phyloP scores from a whole-genome alignment of 495 filamentous ascomycete genomes.

The Bacidia gigantensis region DNA sequence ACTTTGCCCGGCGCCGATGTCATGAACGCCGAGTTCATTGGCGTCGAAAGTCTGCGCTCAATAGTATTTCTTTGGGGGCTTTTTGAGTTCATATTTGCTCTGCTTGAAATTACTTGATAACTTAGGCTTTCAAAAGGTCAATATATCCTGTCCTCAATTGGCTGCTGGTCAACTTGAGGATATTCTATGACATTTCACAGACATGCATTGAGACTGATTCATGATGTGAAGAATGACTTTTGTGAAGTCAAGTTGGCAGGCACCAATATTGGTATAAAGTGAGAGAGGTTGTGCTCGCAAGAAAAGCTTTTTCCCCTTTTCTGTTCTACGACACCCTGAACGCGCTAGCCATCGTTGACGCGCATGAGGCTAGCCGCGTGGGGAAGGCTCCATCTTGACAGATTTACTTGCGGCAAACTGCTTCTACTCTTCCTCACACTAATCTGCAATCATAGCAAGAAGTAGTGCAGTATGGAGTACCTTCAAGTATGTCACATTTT shows the following conservation, averaged over 20 bases:
- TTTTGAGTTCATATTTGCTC: not conserved
- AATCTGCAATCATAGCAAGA: too few relatives aligned
- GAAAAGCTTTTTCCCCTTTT: not conserved
- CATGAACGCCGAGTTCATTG: slow-evolving; percentile 77
- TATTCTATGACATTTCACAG: too few relatives aligned
- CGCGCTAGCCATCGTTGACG: not conserved
- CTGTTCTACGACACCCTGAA: not conserved
- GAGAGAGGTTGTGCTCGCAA: not conserved
- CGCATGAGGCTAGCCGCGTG: not conserved
- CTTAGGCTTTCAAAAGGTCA: too few relatives aligned
- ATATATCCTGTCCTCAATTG: too few relatives aligned
- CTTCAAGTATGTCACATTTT: slow-evolving; percentile 7
- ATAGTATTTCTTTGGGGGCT: not conserved
- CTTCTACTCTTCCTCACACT: too few relatives aligned
- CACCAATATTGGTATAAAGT: too few relatives aligned
- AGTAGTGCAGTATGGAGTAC: slow-evolving; percentile 9
- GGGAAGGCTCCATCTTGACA: not conserved
- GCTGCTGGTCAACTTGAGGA: too few relatives aligned
- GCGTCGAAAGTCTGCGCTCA: slow-evolving; percentile 29
- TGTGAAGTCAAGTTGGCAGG: too few relatives aligned
- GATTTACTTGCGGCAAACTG: not conserved
- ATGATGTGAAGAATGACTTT: too few relatives aligned
- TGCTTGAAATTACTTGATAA: too few relatives aligned
- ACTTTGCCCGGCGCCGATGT: slow-evolving; percentile 95
- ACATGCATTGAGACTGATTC: too few relatives aligned